Conservation (phyloP, 306 rosid genomes). For the Prunus mume region DNA sequence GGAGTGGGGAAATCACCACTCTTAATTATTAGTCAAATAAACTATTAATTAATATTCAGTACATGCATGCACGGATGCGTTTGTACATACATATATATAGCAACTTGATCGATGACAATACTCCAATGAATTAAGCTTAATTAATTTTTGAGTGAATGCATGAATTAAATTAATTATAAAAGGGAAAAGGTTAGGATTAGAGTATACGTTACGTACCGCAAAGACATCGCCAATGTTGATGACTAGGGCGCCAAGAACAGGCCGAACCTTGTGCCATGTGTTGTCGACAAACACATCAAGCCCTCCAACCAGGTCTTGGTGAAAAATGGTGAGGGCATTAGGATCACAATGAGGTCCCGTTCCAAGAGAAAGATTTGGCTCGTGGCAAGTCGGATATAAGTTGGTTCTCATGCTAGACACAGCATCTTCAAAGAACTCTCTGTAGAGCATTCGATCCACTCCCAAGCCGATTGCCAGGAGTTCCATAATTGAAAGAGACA, state of each 20-base stretch:
- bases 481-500: constrained; percentile 51
- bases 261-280: constrained; percentile 52
- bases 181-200: too few relatives aligned
- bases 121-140: too few relatives aligned
- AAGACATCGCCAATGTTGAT: constrained; percentile 77
- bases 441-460: constrained; percentile 39
- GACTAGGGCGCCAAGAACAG: constrained; percentile 50
- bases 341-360: constrained; percentile 90
- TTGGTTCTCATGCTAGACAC: constrained; percentile 70
- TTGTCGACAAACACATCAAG: constrained; percentile 59
- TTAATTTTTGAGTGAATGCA: too few relatives aligned
- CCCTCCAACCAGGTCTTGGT: constrained; percentile 72
- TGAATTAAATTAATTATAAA: too few relatives aligned
- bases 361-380: constrained; percentile 52
- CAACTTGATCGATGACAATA: too few relatives aligned
- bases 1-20: too few relatives aligned
- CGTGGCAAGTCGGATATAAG: constrained; percentile 58
- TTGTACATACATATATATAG: too few relatives aligned
- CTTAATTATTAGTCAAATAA: too few relatives aligned
- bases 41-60: too few relatives aligned
- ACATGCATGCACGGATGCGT: too few relatives aligned
- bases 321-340: constrained; percentile 64
- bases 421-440: constrained; percentile 50
- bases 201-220: constrained; percentile 25
- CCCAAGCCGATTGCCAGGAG: constrained; percentile 70